These are phyloP conservation scores for Poterioochromonas sp. DNA, from an alignment of 352 stramenopile genomes.

Conservation along the genomic window DNA sequence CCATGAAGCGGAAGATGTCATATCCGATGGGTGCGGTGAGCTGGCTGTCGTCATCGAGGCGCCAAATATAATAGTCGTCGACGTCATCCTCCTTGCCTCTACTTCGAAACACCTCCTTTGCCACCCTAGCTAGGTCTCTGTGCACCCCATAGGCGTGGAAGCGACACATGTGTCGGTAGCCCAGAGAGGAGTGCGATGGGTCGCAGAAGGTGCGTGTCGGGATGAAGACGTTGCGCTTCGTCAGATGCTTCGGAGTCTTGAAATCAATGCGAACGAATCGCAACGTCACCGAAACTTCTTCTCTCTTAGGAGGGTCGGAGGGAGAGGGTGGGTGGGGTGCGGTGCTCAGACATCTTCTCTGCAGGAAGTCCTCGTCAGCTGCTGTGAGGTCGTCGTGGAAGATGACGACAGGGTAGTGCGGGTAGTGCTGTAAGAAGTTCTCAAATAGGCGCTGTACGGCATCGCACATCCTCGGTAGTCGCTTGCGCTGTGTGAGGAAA, in stretches of 20 bases:
- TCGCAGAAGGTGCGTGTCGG: slow-evolving; percentile 35
- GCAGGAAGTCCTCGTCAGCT: slow-evolving; percentile 27
- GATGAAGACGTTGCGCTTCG: background rate
- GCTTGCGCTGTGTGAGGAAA: slow-evolving; percentile 26
- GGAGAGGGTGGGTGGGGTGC: slow-evolving; percentile 26
- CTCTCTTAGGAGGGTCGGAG: background rate
- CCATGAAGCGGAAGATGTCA: slow-evolving; percentile 37
- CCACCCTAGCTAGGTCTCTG: background rate
- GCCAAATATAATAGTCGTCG: slow-evolving; percentile 35
- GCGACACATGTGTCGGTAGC: slow-evolving; percentile 38
- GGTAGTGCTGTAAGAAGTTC: slow-evolving; percentile 33
- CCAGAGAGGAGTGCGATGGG: slow-evolving; percentile 27
- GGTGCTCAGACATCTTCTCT: slow-evolving; percentile 13
- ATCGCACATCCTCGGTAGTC: background rate
- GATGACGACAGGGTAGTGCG: slow-evolving; percentile 34
- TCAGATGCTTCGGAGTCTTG: background rate
- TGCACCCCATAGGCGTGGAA: slow-evolving; percentile 33
- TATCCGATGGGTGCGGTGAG: slow-evolving; percentile 35
- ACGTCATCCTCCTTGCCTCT: slow-evolving; percentile 21
- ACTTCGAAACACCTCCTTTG: too few relatives aligned
- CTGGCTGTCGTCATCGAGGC: slow-evolving; percentile 37
- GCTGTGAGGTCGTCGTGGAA: slow-evolving; percentile 36
- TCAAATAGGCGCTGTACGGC: slow-evolving; percentile 30
- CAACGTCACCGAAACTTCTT: background rate
- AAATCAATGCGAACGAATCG: background rate